Evolutionary conservation across 129 eudicot species (phyloP).

Genomic region (Centrapalus pauciflorus): DNA sequence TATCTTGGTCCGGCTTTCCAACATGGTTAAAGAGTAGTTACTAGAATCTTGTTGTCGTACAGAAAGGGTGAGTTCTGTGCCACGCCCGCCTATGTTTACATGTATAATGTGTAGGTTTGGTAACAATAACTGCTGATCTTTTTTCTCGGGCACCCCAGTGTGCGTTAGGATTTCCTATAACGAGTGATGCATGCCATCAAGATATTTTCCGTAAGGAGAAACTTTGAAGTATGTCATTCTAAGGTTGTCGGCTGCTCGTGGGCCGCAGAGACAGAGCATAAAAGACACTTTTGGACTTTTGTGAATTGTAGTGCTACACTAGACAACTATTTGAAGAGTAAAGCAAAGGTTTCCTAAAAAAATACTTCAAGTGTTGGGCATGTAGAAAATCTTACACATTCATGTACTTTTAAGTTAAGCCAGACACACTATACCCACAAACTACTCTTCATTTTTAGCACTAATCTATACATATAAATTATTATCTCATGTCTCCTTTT

Average conservation of each 20-base stretch:
- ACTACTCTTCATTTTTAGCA: conserved; percentile 4
- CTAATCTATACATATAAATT: conserved; percentile 38
- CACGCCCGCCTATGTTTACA: background rate
- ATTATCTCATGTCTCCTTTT: conserved; percentile 35
- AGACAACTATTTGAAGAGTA: conserved; percentile 30
- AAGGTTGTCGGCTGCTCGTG: conserved; percentile 21
- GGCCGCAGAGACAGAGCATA: conserved; percentile 24
- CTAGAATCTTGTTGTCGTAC: background rate
- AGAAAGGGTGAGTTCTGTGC: background rate
- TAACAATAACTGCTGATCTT: background rate
- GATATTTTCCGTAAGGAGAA: conserved; percentile 1
- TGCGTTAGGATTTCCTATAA: background rate
- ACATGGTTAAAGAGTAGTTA: no score
- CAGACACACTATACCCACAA: conserved; percentile 15
- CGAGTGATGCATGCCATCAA: background rate
- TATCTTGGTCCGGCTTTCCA: no score
- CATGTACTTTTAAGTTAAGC: conserved; percentile 34
- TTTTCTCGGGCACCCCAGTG: background rate
- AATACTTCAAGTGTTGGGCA: conserved; percentile 30
- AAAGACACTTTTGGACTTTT: conserved; percentile 21
- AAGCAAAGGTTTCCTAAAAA: conserved; percentile 37
- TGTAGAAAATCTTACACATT: conserved; percentile 29
- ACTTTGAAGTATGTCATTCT: conserved; percentile 14
- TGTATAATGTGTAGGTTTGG: background rate
- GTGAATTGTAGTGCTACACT: conserved; percentile 17